These are phyloP conservation scores for Craspedostauros australis DNA, from an alignment of 108 stramenopile genomes.

Conservation along the genomic window DNA sequence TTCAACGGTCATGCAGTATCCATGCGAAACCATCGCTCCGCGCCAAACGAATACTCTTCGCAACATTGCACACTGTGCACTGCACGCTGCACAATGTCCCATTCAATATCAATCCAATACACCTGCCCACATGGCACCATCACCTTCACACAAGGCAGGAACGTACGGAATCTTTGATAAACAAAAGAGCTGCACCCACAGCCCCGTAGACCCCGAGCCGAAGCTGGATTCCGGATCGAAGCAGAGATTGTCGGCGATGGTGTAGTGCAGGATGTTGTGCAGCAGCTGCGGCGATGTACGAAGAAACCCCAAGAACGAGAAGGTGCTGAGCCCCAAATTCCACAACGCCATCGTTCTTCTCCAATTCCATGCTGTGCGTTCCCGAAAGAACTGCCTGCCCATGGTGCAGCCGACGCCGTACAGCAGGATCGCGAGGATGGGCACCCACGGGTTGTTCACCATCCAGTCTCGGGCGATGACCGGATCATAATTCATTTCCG, in stretches of 20 bases:
- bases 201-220: conserved; percentile 77
- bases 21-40: not conserved
- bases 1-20: not conserved
- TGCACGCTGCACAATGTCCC: too few species aligned
- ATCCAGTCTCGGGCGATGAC: conserved; percentile 36
- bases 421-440: conserved; percentile 25
- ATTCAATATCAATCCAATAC: too few species aligned
- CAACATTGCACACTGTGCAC: too few species aligned
- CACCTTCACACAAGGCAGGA: not conserved
- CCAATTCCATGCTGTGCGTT: conserved; percentile 54
- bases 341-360: conserved; percentile 59
- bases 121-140: not conserved
- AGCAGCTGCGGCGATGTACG: conserved; percentile 82
- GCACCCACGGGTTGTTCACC: conserved; percentile 34
- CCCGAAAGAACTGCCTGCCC: conserved; percentile 24
- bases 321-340: conserved; percentile 84
- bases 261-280: conserved; percentile 56
- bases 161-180: conserved; percentile 86
- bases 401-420: conserved; percentile 23
- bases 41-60: not conserved
- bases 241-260: conserved; percentile 66
- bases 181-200: conserved; percentile 93
- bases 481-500: conserved; percentile 40
- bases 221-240: conserved; percentile 56
- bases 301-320: conserved; percentile 79